phyloP scores from a whole-genome alignment of 352 stramenopile species.

The Pythium periplocum region DNA sequence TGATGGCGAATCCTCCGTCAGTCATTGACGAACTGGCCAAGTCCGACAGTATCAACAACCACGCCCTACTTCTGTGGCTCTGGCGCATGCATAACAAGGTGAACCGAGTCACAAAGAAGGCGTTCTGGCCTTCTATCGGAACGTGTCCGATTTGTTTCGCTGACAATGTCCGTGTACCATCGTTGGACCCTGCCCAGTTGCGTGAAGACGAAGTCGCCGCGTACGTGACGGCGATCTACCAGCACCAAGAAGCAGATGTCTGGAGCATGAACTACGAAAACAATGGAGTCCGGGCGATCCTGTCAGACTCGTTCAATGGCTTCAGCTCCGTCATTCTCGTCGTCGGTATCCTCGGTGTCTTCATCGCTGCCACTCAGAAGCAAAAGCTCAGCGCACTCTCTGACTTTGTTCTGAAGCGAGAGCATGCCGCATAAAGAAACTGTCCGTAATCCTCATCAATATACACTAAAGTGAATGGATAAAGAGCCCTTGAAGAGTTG shows the following conservation, averaged over 20 bases:
- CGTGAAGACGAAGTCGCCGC: constrained; percentile 47
- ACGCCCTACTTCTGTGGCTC: constrained; percentile 62
- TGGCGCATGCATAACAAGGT: constrained; percentile 85
- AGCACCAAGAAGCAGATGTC: constrained; percentile 38
- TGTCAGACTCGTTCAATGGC: constrained; percentile 31
- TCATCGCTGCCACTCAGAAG: constrained; percentile 9
- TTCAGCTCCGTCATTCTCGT: constrained; percentile 34
- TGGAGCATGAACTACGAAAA: constrained; percentile 42
- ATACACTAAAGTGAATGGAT: too few relatives aligned
- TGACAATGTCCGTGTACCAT: constrained; percentile 33
- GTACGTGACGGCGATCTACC: constrained; percentile 51
- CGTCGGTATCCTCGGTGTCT: constrained; percentile 20
- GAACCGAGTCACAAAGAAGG: constrained; percentile 69
- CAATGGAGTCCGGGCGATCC: constrained; percentile 29
- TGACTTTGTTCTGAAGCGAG: constrained; percentile 13
- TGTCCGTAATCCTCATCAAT: background rate
- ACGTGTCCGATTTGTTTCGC: constrained; percentile 60
- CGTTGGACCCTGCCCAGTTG: constrained; percentile 40
- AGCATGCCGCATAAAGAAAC: constrained; percentile 14
- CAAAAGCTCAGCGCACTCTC: constrained; percentile 2
- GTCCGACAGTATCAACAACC: constrained; percentile 28
- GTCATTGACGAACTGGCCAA: constrained; percentile 37
- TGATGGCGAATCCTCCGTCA: constrained; percentile 53
- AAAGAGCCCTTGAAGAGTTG: too few relatives aligned
- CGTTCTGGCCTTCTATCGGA: constrained; percentile 50